A percentile compares a stretch with the other conserved stretches of the same genome.
Conservation (phyloP, 2,329 filamentous ascomycete genomes). For the Drechmeria coniospora region DNA sequence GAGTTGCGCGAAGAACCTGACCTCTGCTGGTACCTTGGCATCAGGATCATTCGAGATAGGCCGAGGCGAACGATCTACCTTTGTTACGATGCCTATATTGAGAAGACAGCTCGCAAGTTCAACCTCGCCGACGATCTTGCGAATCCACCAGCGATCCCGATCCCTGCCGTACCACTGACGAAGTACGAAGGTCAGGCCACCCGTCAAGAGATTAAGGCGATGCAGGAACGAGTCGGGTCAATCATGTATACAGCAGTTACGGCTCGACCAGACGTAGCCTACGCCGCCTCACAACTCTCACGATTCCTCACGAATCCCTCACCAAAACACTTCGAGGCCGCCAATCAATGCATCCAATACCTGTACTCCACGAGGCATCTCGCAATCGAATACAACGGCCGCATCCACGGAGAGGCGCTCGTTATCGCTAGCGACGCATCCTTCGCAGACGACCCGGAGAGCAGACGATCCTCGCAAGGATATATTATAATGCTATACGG, state of each 20-base stretch:
- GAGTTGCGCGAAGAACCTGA: slow-evolving; percentile 1
- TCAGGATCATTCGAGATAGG: slow-evolving; percentile 1
- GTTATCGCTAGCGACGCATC: slow-evolving; percentile 1
- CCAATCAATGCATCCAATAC: background rate
- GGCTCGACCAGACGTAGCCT: background rate
- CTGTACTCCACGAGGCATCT: background rate
- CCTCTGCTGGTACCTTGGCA: slow-evolving; percentile 1
- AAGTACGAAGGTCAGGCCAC: background rate
- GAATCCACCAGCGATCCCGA: background rate
- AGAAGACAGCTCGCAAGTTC: slow-evolving; percentile 1
- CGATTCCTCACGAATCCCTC: background rate
- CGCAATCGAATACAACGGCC: background rate
- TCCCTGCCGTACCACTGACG: background rate
- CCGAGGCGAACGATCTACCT: background rate
- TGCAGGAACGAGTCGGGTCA: too few relatives aligned
- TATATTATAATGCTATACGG: background rate
- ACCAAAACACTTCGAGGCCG: background rate
- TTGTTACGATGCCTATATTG: slow-evolving; percentile 1
- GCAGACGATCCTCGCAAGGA: background rate
- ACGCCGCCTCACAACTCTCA: background rate
- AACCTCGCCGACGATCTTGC: background rate
- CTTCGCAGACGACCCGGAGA: background rate
- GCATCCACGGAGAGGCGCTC: background rate
- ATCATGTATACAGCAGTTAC: too few relatives aligned
- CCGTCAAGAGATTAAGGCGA: background rate